Evolutionary conservation across 2,329 filamentous ascomycete species (phyloP).

Genomic region (Exophiala sp.): DNA sequence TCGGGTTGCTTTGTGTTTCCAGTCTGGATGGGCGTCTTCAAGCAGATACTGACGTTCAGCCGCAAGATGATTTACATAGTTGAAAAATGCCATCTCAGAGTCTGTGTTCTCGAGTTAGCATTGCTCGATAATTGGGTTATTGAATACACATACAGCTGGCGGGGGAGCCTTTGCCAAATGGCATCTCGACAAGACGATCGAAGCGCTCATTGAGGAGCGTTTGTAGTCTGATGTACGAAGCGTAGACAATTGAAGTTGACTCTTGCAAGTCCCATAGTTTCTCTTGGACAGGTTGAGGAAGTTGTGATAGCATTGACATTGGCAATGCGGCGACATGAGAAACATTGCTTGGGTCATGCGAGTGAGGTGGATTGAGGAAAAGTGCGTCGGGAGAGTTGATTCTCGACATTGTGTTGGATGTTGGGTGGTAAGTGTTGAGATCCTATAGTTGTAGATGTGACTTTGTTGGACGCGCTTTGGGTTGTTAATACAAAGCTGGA

Average conservation of each 20-base stretch:
- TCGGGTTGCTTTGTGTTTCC: slow-evolving; percentile 24
- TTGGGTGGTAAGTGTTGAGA: neutral
- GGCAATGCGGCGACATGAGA: slow-evolving; percentile 23
- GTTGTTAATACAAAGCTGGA: no score
- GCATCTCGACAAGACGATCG: slow-evolving; percentile 19
- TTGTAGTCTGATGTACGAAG: slow-evolving; percentile 22
- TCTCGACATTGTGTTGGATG: slow-evolving; percentile 7
- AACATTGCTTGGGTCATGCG: slow-evolving; percentile 21
- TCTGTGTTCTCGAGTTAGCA: slow-evolving; percentile 4
- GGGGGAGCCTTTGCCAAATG: neutral
- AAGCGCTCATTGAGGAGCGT: slow-evolving; percentile 23
- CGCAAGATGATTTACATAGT: slow-evolving; percentile 23
- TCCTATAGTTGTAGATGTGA: neutral
- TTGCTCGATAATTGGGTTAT: slow-evolving; percentile 2
- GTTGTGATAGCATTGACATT: slow-evolving; percentile 18
- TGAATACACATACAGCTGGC: slow-evolving; percentile 15
- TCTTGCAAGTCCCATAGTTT: slow-evolving; percentile 24
- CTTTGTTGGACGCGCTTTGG: neutral
- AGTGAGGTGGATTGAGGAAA: slow-evolving; percentile 24
- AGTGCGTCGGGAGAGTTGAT: slow-evolving; percentile 11
- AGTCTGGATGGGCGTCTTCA: slow-evolving; percentile 24
- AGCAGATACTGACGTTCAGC: slow-evolving; percentile 23
- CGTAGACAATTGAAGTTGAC: slow-evolving; percentile 25
- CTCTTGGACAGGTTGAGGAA: slow-evolving; percentile 21
- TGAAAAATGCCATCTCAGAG: slow-evolving; percentile 24